Evolutionary conservation across 129 eudicot species (phyloP), one percentile per base, ranked within the genome.

Genomic region (Apium graveolens): DNA sequence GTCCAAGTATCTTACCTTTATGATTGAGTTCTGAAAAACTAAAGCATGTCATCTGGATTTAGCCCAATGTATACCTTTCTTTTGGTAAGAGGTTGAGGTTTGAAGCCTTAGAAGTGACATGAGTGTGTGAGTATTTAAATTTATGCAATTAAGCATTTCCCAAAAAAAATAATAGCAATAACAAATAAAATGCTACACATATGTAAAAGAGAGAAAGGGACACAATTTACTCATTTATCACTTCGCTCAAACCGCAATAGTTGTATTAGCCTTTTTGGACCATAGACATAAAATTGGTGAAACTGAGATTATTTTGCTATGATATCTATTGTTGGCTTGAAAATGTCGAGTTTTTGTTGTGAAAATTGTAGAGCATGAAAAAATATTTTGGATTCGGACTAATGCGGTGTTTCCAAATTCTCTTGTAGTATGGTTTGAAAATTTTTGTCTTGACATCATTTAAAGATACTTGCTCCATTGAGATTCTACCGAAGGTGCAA

Each of bases 401-500:
- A 21, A 70, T 31, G 6, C 13, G 17, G 32, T n/a, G 44, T 74
- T 48, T 75, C 49, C 26, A 35, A 42, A 18, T 79, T 70, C 84
- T 77, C 31, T 51, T 87, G 88, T 87, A 91, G 97, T 91, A 91
- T 81, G 94, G 97, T 10, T 83, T 88, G 63, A 89, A 84, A 62
- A 91, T 91, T 49, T 81, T 89, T 83, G 89, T 91, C 35, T 78
- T 91, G 80, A 91, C 97, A 55, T 91, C 94, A 29, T 91, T 86
- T 49, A 89, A 85, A 82, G 97, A 91, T 75, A 91, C 94, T 14
- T 89, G 92, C 78, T 89, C 89, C 42, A 86, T 89, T 72, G 97
- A 89, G 91, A 91, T 91, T 82, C 90, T 91, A 76, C 92, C 97
- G 1, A 89, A 87, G 82, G 85, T 80, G 70, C 92, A 84, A 75